Base-by-base conservation (phyloP, 2,329 filamentous ascomycete species). In the Ciborinia camelliae region DNA sequence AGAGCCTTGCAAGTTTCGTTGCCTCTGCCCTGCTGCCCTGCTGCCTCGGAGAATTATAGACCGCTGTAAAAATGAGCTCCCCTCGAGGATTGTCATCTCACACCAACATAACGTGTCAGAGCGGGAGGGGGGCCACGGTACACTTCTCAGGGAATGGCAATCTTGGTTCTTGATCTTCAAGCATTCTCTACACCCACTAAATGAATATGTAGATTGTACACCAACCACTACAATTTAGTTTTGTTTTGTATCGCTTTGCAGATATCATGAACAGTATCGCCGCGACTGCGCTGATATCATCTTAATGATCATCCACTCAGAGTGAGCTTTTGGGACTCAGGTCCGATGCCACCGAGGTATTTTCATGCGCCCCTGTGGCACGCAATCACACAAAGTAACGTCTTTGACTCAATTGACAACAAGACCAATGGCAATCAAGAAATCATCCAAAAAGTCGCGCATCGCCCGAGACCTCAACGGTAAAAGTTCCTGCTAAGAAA, bases 51-150 rank as follows among this genome's bases (percentile, higher is more conserved):
- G 62, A 63, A 70, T 65, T 67, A n/a, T n/a, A 48, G 37, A 71
- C 71, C 70, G 71, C 70, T 69, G 71, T 71, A 71, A 71, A 69
- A 45, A 61, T 62, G 45, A 66, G 64, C 57, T 32, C 50, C 67
- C 71, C 68, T 70, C 64, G 67, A 71, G 69, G 70, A 65, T 70
- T 70, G 51, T 52, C 61, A 63, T 65, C 61, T 54, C 62, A 54
- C 58, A 64, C 66, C 66, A 70, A 66, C 47, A 68, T 68, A 68
- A 69, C 67, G 60, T 67, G 69, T 67, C 68, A 67, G 62, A 68
- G 66, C 63, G 65, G 51, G 61, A 65, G 66, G 65, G 65, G 55
- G 65, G 64, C 64, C 67, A 68, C 57, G n/a, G 39, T 55, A 55
- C 60, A 35, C 26, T 55, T 55, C 51, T 66, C 67, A 65, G 65